These are phyloP conservation scores for Diaporthe helianthi DNA, from an alignment of 2,329 filamentous ascomycete genomes.

Conservation along the genomic window DNA sequence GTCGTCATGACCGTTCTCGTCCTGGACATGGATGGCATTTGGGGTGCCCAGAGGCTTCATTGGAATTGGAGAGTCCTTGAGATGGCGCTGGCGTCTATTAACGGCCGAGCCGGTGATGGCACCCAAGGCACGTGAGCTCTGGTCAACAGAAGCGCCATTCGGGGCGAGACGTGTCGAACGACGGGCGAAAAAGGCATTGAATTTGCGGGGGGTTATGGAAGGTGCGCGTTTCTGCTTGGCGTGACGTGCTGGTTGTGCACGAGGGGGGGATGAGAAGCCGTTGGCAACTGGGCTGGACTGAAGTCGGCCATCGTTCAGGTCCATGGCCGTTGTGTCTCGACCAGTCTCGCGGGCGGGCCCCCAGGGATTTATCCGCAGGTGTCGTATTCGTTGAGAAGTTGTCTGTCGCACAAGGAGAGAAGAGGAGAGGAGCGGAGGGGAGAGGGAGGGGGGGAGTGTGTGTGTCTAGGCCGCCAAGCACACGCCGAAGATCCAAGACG, in stretches of 20 bases:
- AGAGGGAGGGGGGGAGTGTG: too few species aligned
- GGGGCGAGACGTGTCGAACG: conserved; percentile 43
- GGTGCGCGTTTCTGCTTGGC: conserved; percentile 56
- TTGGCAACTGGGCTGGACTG: conserved; percentile 27
- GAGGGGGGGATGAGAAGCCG: conserved; percentile 38
- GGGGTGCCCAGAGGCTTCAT: conserved; percentile 40
- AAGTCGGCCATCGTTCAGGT: conserved; percentile 32
- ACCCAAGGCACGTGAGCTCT: conserved; percentile 33
- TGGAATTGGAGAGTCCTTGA: conserved; percentile 46
- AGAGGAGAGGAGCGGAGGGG: too few species aligned
- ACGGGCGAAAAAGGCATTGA: conserved; percentile 61
- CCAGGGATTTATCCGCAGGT: background rate
- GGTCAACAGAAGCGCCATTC: conserved; percentile 25
- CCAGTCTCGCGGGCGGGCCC: background rate
- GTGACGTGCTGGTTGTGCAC: conserved; percentile 38
- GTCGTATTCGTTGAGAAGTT: background rate
- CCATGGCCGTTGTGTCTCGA: conserved; percentile 34
- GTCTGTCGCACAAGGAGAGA: background rate
- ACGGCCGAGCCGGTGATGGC: conserved; percentile 47
- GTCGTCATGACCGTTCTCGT: conserved; percentile 28
- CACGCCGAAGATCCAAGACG: background rate
- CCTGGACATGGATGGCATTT: background rate
- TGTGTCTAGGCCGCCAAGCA: too few species aligned
- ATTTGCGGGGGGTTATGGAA: conserved; percentile 62
- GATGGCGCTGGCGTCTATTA: conserved; percentile 48